These are phyloP conservation scores for Haplosporangium sp. DNA, from an alignment of 371 early-diverging fungal genomes.

Conservation along the genomic window DNA sequence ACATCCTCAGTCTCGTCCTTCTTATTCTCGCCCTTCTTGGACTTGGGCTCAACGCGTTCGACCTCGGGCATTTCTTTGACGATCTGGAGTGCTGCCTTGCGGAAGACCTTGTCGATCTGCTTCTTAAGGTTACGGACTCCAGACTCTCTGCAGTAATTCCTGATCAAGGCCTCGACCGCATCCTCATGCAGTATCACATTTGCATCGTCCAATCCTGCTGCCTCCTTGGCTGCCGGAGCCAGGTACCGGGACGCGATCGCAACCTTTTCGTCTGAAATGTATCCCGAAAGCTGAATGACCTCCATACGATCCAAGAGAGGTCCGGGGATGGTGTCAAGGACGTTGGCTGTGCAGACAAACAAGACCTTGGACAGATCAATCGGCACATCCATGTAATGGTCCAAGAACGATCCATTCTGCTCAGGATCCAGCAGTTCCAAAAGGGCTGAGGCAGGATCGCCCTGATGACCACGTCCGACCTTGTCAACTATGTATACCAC, in stretches of 20 bases:
- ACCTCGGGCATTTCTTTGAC: conserved; percentile 72
- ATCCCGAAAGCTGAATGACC: conserved; percentile 94
- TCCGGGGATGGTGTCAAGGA: conserved; percentile 94
- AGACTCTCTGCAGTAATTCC: conserved; percentile 94
- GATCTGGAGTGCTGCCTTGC: conserved; percentile 94
- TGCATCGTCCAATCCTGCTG: conserved; percentile 82
- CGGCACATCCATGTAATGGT: conserved; percentile 99
- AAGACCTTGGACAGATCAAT: conserved; percentile 95
- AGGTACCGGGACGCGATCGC: conserved; percentile 94
- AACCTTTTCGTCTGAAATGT: conserved; percentile 96
- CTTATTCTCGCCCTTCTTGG: conserved; percentile 15
- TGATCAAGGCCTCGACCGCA: conserved; percentile 87
- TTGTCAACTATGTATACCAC: conserved; percentile 80
- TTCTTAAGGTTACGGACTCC: conserved; percentile 98
- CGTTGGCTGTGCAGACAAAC: conserved; percentile 98
- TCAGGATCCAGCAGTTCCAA: conserved; percentile 97
- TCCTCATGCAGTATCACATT: conserved; percentile 78
- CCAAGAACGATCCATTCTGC: conserved; percentile 95
- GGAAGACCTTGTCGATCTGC: conserved; percentile 96
- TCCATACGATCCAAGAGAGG: conserved; percentile 98
- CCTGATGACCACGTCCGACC: conserved; percentile 96
- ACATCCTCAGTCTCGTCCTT: conserved; percentile 15
- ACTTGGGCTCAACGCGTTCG: conserved; percentile 37
- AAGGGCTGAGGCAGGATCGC: conserved; percentile 96
- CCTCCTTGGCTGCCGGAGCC: conserved; percentile 82